phyloP scores from a whole-genome alignment of 805 yeast genomes.

The Starmera caribaea region DNA sequence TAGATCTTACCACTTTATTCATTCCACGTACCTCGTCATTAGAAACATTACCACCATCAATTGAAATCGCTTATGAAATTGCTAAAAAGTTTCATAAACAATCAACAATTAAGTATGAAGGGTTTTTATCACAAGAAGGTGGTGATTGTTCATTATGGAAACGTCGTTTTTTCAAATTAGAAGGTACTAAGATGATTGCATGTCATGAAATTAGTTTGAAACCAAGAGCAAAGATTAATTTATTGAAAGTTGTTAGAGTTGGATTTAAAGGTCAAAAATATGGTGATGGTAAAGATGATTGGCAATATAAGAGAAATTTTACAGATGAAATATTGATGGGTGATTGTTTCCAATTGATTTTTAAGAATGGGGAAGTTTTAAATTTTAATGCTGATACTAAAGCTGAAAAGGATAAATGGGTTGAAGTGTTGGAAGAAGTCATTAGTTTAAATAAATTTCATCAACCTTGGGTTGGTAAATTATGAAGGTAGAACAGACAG shows the following conservation, averaged over 20 bases:
- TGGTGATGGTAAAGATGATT: slow-evolving; percentile 14
- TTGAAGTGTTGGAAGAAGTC: slow-evolving; percentile 43
- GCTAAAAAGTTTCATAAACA: slow-evolving; percentile 28
- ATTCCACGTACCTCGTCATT: slow-evolving; percentile 50
- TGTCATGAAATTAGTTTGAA: slow-evolving; percentile 61
- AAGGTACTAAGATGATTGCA: slow-evolving; percentile 65
- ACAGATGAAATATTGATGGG: slow-evolving; percentile 64
- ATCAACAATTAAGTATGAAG: slow-evolving; percentile 37
- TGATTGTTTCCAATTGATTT: slow-evolving; percentile 66
- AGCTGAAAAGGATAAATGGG: slow-evolving; percentile 58
- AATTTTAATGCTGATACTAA: slow-evolving; percentile 77
- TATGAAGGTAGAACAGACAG: no score
- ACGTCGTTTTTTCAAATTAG: slow-evolving; percentile 64
- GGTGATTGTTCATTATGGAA: slow-evolving; percentile 75
- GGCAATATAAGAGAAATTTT: slow-evolving; percentile 42
- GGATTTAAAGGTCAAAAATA: slow-evolving; percentile 21
- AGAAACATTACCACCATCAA: slow-evolving; percentile 65
- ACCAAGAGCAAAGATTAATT: slow-evolving; percentile 67
- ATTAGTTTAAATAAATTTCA: slow-evolving; percentile 46
- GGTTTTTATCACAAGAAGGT: slow-evolving; percentile 80
- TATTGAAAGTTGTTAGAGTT: slow-evolving; percentile 47
- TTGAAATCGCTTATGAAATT: slow-evolving; percentile 40
- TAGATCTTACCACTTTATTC: slow-evolving; percentile 60
- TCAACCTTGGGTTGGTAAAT: slow-evolving; percentile 44
- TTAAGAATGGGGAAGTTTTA: slow-evolving; percentile 73